phyloP scores from a whole-genome alignment of 164 flowering plant species.

The Platanus orientalis region DNA sequence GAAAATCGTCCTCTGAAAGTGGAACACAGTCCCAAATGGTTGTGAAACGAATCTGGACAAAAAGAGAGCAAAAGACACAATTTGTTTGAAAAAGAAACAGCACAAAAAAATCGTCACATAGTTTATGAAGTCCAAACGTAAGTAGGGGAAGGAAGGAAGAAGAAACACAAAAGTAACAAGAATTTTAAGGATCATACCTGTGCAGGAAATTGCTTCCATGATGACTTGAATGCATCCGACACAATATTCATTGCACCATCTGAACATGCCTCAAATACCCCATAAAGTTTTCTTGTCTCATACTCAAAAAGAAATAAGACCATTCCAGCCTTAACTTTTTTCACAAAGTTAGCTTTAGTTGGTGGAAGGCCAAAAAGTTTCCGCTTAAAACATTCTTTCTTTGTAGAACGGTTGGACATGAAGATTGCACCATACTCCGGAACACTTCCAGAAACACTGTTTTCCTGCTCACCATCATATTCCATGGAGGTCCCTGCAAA shows the following conservation, averaged over 20 bases:
- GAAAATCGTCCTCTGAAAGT: constrained; percentile 51
- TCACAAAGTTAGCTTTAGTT: constrained; percentile 36
- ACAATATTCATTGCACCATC: constrained; percentile 65
- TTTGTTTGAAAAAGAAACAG: background rate
- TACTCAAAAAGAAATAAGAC: constrained; percentile 65
- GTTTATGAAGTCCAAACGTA: too few relatives aligned
- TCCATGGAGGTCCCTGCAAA: constrained; percentile 28
- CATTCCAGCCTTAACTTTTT: constrained; percentile 59
- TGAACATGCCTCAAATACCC: constrained; percentile 55
- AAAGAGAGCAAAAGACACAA: background rate
- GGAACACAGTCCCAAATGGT: constrained; percentile 53
- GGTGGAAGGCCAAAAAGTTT: constrained; percentile 61
- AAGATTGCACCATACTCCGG: constrained; percentile 68
- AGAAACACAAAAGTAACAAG: background rate
- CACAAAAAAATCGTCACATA: background rate
- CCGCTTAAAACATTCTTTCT: constrained; percentile 45
- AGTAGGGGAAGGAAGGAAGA: background rate
- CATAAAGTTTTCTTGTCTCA: constrained; percentile 58
- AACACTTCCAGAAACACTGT: constrained; percentile 15
- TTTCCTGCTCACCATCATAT: constrained; percentile 7
- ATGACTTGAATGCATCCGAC: constrained; percentile 46
- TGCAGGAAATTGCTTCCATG: constrained; percentile 58
- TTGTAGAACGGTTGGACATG: constrained; percentile 55
- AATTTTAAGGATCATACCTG: constrained; percentile 42
- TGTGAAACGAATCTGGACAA: constrained; percentile 20